A percentile compares a stretch with the other conserved stretches of the same genome.
Conservation (phyloP, 352 stramenopile species). For the Pythium graminicola region DNA sequence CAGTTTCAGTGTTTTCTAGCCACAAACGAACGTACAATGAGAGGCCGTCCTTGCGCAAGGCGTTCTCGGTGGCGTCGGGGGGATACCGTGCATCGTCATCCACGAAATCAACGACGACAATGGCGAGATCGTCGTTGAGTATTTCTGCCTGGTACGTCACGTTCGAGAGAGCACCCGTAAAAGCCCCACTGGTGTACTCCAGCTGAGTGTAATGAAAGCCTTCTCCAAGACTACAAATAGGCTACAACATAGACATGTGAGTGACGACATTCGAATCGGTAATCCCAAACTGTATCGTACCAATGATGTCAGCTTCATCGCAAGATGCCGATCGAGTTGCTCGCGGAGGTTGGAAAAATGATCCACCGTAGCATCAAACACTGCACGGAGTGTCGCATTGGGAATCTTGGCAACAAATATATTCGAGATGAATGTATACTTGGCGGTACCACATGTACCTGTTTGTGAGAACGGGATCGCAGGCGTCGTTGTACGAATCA, state of each 20-base stretch:
- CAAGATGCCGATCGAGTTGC: constrained; percentile 32
- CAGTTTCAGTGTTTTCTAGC: not conserved
- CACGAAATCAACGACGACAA: constrained; percentile 36
- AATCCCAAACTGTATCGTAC: not conserved
- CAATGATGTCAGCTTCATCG: constrained; percentile 27
- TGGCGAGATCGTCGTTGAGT: constrained; percentile 27
- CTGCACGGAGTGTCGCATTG: constrained; percentile 23
- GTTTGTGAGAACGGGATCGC: constrained; percentile 42
- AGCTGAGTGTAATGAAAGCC: constrained; percentile 33
- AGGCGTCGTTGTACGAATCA: constrained; percentile 24
- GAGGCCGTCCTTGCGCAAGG: constrained; percentile 30
- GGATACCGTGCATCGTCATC: constrained; percentile 40
- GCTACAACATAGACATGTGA: constrained; percentile 1
- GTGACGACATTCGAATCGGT: no score
- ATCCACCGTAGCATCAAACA: constrained; percentile 32
- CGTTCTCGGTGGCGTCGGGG: constrained; percentile 16
- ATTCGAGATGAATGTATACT: constrained; percentile 42
- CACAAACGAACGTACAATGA: constrained; percentile 7
- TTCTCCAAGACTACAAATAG: constrained; percentile 28
- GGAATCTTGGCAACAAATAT: constrained; percentile 52
- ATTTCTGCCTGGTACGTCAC: constrained; percentile 32
- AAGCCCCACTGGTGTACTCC: constrained; percentile 35
- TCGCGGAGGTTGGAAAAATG: constrained; percentile 30
- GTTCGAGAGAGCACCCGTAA: constrained; percentile 30
- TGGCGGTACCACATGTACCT: constrained; percentile 16